These are phyloP conservation scores for Tinospora cordifolia DNA, from an alignment of 164 flowering plant genomes.

Conservation along the genomic window DNA sequence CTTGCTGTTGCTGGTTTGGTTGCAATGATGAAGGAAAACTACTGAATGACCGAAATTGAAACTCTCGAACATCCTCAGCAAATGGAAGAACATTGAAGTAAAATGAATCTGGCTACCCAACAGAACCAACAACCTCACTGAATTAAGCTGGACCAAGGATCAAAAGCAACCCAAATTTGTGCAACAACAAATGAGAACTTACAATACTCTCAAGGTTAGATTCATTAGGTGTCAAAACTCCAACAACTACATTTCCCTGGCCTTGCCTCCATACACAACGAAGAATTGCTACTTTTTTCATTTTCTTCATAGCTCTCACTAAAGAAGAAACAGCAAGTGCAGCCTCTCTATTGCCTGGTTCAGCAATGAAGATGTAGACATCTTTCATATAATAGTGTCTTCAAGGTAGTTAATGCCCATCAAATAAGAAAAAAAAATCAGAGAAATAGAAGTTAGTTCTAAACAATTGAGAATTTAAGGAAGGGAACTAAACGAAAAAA, in stretches of 20 bases:
- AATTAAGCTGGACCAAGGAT: conserved; percentile 1
- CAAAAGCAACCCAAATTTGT: not conserved
- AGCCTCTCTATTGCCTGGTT: conserved; percentile 75
- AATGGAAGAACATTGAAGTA: conserved; percentile 95
- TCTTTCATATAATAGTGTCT: conserved; percentile 94
- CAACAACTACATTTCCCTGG: conserved; percentile 71
- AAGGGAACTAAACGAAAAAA: not conserved
- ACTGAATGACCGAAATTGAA: conserved; percentile 85
- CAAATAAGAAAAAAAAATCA: not conserved
- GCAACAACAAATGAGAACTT: conserved; percentile 23
- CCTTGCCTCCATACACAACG: conserved; percentile 98
- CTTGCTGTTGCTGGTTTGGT: conserved; percentile 75
- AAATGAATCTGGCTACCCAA: conserved; percentile 80
- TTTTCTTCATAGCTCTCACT: conserved; percentile 87
- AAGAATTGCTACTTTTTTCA: conserved; percentile 77
- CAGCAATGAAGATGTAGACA: conserved; percentile 68
- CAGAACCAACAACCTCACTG: conserved; percentile 10
- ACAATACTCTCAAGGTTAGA: conserved; percentile 58
- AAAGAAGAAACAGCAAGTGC: conserved; percentile 73
- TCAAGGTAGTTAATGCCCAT: conserved; percentile 8
- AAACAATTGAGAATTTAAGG: not conserved
- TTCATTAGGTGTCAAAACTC: conserved; percentile 79
- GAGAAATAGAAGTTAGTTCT: not conserved
- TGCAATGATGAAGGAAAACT: conserved; percentile 55
- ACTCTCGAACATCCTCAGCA: conserved; percentile 94